These are phyloP conservation scores for Aureobasidium melanogenum DNA, from an alignment of 2,329 filamentous ascomycete species.

Conservation along the genomic window DNA sequence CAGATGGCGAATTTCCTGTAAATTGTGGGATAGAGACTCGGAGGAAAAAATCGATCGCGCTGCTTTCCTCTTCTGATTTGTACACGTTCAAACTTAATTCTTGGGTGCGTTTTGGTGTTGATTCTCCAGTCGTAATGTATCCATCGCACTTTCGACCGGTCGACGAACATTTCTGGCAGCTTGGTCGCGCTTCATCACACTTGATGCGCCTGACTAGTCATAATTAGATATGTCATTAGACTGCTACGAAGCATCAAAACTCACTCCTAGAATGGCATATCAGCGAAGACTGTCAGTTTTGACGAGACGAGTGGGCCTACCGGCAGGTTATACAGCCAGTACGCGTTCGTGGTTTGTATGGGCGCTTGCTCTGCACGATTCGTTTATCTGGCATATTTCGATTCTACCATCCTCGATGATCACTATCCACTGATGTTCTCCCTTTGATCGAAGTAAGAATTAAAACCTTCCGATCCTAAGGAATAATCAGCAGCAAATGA, in stretches of 20 bases:
- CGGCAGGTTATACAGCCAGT: background rate
- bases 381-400: background rate
- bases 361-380: background rate
- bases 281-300: background rate
- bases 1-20: background rate
- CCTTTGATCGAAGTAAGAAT: no score
- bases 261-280: background rate
- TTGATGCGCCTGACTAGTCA: conserved; percentile 43
- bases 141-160: conserved; percentile 51
- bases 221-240: background rate
- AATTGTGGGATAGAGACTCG: background rate
- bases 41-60: background rate
- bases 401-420: background rate
- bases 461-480: background rate
- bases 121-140: conserved; percentile 27
- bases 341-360: background rate
- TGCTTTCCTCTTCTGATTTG: background rate
- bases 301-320: background rate
- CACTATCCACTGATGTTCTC: background rate
- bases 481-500: background rate
- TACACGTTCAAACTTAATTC: background rate
- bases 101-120: background rate
- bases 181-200: conserved; percentile 48
- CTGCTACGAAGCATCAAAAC: background rate
- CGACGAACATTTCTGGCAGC: conserved; percentile 44